Evolutionary conservation across 805 yeast species (phyloP).

Genomic region (Pichia nakasei): DNA sequence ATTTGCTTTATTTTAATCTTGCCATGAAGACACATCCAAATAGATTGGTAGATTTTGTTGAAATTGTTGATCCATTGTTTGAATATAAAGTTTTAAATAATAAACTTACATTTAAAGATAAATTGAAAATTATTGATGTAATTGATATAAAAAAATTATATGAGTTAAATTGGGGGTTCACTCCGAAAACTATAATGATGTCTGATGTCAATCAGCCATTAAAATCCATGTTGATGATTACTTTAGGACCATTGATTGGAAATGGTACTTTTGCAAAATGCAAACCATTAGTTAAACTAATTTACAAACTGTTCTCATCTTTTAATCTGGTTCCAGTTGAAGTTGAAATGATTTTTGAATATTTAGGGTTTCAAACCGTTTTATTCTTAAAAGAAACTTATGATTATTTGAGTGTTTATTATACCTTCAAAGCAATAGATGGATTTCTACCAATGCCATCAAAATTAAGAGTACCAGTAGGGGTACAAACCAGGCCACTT

Average conservation of each 20-base stretch:
- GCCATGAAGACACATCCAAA: not conserved
- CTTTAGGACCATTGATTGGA: not conserved
- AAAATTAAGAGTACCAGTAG: no score
- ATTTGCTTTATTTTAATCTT: not conserved
- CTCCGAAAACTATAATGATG: not conserved
- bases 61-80: not conserved
- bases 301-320: not conserved
- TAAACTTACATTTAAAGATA: not conserved
- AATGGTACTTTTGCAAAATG: constrained; percentile 1
- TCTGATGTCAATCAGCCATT: not conserved
- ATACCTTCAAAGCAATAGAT: not conserved
- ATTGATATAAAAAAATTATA: not conserved
- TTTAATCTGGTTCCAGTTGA: constrained; percentile 3
- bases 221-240: not conserved
- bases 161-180: not conserved
- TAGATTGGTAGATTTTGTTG: not conserved
- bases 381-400: not conserved
- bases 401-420: constrained; percentile 1
- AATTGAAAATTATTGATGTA: not conserved
- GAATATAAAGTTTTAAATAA: not conserved
- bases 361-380: constrained; percentile 3
- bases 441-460: not conserved
- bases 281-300: constrained; percentile 1
- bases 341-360: constrained; percentile 5
- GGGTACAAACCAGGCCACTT: no score